Conservation (phyloP, 768 basidiomycete species). For the Boletellus emodensis region DNA sequence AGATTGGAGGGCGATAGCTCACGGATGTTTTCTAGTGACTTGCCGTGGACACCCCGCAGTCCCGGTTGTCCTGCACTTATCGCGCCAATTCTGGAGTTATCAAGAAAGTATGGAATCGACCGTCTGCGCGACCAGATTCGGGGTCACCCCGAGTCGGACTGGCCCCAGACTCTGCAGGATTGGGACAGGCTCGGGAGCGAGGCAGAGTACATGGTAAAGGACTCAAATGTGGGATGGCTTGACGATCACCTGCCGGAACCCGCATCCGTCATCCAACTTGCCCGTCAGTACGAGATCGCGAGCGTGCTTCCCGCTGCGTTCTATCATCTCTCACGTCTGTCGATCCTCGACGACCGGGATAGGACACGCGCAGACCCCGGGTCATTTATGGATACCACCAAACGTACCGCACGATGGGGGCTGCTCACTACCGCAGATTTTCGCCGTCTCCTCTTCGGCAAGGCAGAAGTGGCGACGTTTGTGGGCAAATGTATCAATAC, state of each 20-base stretch:
- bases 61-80: slow-evolving; percentile 1
- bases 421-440: slow-evolving; percentile 18
- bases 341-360: slow-evolving; percentile 18
- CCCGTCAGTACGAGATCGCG: slow-evolving; percentile 37
- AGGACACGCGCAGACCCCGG: neutral
- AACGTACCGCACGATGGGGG: slow-evolving; percentile 25
- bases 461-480: neutral
- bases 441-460: slow-evolving; percentile 13
- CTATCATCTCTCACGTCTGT: slow-evolving; percentile 41
- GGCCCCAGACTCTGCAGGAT: slow-evolving; percentile 10
- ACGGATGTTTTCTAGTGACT: neutral
- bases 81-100: slow-evolving; percentile 7
- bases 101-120: slow-evolving; percentile 12
- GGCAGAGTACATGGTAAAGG: neutral
- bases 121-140: slow-evolving; percentile 4
- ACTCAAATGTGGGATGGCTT: neutral
- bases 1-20: neutral
- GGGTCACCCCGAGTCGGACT: slow-evolving; percentile 4
- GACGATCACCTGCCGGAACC: slow-evolving; percentile 20
- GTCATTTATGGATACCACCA: neutral
- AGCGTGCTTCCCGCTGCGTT: slow-evolving; percentile 46
- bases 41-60: slow-evolving; percentile 5
- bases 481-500: neutral
- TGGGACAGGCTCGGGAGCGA: slow-evolving; percentile 12
- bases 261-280: slow-evolving; percentile 37